Evolutionary conservation across 139 green algal genomes (phyloP).

Genomic region (Pseudopediastrum boryanum): DNA sequence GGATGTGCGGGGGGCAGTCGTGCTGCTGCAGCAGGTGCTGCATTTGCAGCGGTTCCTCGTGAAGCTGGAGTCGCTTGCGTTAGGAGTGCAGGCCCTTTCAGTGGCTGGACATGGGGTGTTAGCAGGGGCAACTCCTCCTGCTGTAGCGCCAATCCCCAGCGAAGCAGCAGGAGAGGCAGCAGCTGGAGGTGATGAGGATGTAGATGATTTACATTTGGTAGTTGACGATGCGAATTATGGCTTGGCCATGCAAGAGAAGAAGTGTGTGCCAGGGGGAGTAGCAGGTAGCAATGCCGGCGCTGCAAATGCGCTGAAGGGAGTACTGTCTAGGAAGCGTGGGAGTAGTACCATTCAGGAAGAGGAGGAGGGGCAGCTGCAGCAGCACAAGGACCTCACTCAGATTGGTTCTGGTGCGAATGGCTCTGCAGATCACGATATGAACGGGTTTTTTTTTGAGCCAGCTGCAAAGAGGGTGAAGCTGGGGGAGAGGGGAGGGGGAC

Average conservation of each 20-base stretch:
- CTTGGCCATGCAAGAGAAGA: background rate
- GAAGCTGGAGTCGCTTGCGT: background rate
- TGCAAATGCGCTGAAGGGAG: too few relatives aligned
- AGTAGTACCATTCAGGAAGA: background rate
- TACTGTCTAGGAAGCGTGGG: background rate
- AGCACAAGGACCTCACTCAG: background rate
- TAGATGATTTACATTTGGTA: too few relatives aligned
- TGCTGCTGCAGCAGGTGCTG: constrained; percentile 24
- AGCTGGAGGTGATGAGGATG: background rate
- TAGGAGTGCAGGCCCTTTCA: background rate
- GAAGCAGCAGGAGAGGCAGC: background rate
- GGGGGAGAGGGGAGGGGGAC: too few relatives aligned
- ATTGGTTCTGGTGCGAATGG: background rate
- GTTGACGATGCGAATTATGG: too few relatives aligned
- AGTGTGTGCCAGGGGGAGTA: background rate
- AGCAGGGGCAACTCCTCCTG: background rate
- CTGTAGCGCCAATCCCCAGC: too few relatives aligned
- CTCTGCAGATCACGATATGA: background rate
- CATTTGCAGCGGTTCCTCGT: constrained; percentile 31
- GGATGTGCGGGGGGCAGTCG: constrained; percentile 9
- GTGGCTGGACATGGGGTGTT: background rate
- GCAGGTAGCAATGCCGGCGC: too few relatives aligned
- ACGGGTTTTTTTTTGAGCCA: background rate
- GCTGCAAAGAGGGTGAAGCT: constrained; percentile 19
- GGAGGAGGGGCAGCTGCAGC: constrained; percentile 9